Percentiles rank a stretch among this genome's conserved stretches.
phyloP scores from a whole-genome alignment of 1,139 yeast genomes.

The Komagataea norvegica region DNA sequence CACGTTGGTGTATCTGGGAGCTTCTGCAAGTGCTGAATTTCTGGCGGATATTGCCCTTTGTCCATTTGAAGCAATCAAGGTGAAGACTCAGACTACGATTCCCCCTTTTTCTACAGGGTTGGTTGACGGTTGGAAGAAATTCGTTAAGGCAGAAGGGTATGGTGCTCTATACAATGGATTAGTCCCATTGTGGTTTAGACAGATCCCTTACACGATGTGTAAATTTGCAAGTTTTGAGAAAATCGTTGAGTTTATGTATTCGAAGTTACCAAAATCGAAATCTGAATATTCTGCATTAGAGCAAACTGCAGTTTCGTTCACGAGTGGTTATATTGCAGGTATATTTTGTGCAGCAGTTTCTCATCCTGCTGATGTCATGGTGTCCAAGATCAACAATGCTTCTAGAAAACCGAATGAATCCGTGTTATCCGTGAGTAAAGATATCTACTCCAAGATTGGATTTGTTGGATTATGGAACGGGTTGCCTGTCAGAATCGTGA shows the following conservation, averaged over 20 bases:
- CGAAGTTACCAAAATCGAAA: constrained; percentile 47
- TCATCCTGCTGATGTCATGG: constrained; percentile 98
- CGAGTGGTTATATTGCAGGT: constrained; percentile 96
- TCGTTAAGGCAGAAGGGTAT: constrained; percentile 61
- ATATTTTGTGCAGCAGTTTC: constrained; percentile 90
- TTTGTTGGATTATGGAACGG: constrained; percentile 94
- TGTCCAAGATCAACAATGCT: constrained; percentile 72
- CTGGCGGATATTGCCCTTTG: constrained; percentile 84
- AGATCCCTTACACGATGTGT: constrained; percentile 94
- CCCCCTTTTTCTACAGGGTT: constrained; percentile 72
- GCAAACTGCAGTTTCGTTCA: constrained; percentile 90
- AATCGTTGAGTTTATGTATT: constrained; percentile 71
- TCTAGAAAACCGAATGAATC: constrained; percentile 67
- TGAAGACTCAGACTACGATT: constrained; percentile 84
- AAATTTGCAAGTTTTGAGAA: constrained; percentile 92
- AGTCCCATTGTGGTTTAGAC: constrained; percentile 90
- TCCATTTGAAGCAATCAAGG: constrained; percentile 92
- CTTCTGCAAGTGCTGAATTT: constrained; percentile 91
- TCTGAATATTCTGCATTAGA: constrained; percentile 51
- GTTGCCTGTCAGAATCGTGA: constrained; percentile 84
- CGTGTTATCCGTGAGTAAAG: constrained; percentile 57
- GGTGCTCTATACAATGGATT: constrained; percentile 80
- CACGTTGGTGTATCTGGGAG: constrained; percentile 71
- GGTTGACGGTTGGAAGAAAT: constrained; percentile 62
- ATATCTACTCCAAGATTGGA: constrained; percentile 80